Percentiles rank a stretch among this genome's conserved stretches.
phyloP scores from a whole-genome alignment of 2,329 filamentous ascomycete species.

The Periconia sp. region DNA sequence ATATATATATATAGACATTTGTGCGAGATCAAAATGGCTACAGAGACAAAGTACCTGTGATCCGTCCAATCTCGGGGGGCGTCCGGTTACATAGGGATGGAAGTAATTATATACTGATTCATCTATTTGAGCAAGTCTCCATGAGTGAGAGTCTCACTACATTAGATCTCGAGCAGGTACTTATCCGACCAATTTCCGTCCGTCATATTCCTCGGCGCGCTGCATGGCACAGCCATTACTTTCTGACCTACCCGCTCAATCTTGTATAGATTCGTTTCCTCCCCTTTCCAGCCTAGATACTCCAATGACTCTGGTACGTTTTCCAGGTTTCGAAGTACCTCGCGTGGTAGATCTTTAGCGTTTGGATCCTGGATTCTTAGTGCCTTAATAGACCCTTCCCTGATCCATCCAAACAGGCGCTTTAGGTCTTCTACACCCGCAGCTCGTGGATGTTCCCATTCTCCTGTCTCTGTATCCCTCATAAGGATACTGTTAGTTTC shows the following conservation, averaged over 20 bases:
- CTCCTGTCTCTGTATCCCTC: too few relatives aligned
- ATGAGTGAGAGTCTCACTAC: too few relatives aligned
- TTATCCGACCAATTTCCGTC: slow-evolving; percentile 10
- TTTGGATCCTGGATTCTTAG: slow-evolving; percentile 9
- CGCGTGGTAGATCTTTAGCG: slow-evolving; percentile 7
- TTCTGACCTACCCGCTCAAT: slow-evolving; percentile 7
- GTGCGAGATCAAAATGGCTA: background rate
- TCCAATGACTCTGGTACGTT: slow-evolving; percentile 12
- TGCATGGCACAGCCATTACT: slow-evolving; percentile 9
- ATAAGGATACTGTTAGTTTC: slow-evolving; percentile 2
- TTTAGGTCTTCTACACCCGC: slow-evolving; percentile 13
- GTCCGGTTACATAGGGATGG: background rate
- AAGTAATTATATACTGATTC: background rate
- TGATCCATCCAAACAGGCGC: slow-evolving; percentile 7
- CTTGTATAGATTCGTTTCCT: slow-evolving; percentile 10
- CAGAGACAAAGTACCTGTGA: background rate
- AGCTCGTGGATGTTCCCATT: slow-evolving; percentile 1
- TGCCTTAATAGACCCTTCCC: slow-evolving; percentile 7
- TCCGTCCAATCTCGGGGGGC: background rate
- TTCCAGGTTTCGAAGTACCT: slow-evolving; percentile 11
- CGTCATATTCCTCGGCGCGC: slow-evolving; percentile 1
- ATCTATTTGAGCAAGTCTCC: too few relatives aligned
- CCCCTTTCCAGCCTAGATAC: slow-evolving; percentile 17
- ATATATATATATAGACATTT: background rate
- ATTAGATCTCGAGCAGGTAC: slow-evolving; percentile 14